phyloP scores from a whole-genome alignment of 352 stramenopile genomes.

The Lagenidium giganteum region DNA sequence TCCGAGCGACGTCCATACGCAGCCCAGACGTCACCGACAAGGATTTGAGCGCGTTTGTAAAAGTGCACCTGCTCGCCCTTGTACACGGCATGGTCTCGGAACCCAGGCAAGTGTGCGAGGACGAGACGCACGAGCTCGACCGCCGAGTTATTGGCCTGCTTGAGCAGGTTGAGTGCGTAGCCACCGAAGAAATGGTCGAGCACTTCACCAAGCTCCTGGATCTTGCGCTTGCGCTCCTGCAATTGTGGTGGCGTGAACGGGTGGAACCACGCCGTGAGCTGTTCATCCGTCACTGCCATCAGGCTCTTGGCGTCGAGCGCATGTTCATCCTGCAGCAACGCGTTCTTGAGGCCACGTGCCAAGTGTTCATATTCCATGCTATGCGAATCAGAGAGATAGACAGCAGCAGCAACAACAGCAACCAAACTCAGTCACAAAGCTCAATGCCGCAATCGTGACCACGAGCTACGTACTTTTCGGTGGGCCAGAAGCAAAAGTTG shows the following conservation, averaged over 20 bases:
- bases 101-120: slow-evolving; percentile 70
- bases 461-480: slow-evolving; percentile 31
- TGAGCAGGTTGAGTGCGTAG: slow-evolving; percentile 44
- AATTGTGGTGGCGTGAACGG: slow-evolving; percentile 55
- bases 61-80: slow-evolving; percentile 80
- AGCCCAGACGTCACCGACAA: slow-evolving; percentile 84
- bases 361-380: slow-evolving; percentile 88
- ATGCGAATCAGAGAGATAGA: not conserved
- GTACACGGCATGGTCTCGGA: slow-evolving; percentile 83
- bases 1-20: slow-evolving; percentile 60
- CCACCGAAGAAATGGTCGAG: slow-evolving; percentile 42
- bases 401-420: too few relatives aligned
- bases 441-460: slow-evolving; percentile 1
- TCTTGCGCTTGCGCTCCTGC: slow-evolving; percentile 54
- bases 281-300: slow-evolving; percentile 28
- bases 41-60: slow-evolving; percentile 89
- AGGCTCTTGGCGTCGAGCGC: slow-evolving; percentile 58
- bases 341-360: slow-evolving; percentile 63
- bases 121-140: slow-evolving; percentile 63
- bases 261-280: slow-evolving; percentile 54
- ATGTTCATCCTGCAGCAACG: slow-evolving; percentile 44
- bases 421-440: too few relatives aligned
- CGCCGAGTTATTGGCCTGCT: slow-evolving; percentile 39
- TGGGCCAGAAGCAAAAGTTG: slow-evolving; percentile 91
- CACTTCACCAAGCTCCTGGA: slow-evolving; percentile 51